Conservation (phyloP, 192 early-diverging fungal genomes). For the Borealophlyctis nickersoniae region DNA sequence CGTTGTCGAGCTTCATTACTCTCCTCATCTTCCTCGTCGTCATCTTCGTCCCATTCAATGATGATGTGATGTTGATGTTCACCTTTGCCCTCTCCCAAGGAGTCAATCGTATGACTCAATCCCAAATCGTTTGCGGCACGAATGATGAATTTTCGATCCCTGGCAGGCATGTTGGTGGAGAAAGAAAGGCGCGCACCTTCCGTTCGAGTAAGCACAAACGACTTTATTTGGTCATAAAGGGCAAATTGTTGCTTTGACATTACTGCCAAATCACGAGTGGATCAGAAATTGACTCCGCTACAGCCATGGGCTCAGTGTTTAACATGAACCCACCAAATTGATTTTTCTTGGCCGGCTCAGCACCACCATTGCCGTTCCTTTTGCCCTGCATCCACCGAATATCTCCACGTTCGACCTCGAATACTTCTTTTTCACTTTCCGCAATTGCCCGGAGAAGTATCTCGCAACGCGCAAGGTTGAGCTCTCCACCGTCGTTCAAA, state of each 20-base stretch:
- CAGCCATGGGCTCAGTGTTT: not conserved
- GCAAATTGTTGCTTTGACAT: constrained; percentile 23
- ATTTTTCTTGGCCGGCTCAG: constrained; percentile 3
- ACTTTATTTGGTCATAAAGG: constrained; percentile 47
- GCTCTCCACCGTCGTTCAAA: constrained; percentile 77
- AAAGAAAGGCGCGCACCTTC: constrained; percentile 23
- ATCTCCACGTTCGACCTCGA: constrained; percentile 51
- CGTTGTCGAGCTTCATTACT: constrained; percentile 48
- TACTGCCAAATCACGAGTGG: not conserved
- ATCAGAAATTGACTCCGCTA: not conserved
- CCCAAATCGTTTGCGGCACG: constrained; percentile 45
- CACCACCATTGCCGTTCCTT: constrained; percentile 26
- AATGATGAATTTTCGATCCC: constrained; percentile 65
- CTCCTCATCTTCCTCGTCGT: constrained; percentile 58
- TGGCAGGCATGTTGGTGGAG: constrained; percentile 54
- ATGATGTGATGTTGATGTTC: constrained; percentile 31
- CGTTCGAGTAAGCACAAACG: constrained; percentile 34
- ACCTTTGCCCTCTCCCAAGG: constrained; percentile 37
- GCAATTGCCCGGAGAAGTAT: constrained; percentile 78
- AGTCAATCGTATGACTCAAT: constrained; percentile 36
- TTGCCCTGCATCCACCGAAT: constrained; percentile 33
- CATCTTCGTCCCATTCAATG: constrained; percentile 58
- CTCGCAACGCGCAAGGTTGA: constrained; percentile 73
- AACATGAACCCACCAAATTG: not conserved
- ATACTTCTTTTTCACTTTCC: constrained; percentile 77